Evolutionary conservation across 169 alveolate species (phyloP).

Genomic region (Eimeria sp.): DNA sequence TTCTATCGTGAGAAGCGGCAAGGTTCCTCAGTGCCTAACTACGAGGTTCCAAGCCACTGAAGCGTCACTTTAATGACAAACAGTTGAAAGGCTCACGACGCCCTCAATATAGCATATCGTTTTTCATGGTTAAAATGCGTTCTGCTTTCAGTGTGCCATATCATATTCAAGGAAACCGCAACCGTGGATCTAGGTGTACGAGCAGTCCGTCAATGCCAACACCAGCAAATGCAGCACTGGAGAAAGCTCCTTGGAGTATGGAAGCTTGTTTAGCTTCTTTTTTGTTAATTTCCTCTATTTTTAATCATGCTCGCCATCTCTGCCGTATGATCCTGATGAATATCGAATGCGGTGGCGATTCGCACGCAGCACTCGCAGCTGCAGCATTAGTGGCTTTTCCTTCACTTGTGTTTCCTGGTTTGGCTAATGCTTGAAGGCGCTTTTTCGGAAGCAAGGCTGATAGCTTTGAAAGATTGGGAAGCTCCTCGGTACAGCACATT

Average conservation of each 20-base stretch:
- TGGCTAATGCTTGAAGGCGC: not conserved
- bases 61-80: no score
- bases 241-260: not conserved
- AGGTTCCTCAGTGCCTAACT: not conserved
- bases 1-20: not conserved
- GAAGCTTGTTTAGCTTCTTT: not conserved
- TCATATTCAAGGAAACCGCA: not conserved
- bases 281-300: not conserved
- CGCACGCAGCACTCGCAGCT: not conserved
- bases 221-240: not conserved
- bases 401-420: not conserved
- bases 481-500: not conserved
- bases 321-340: not conserved
- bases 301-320: not conserved
- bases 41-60: not conserved
- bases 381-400: not conserved
- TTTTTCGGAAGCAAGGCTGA: conserved; percentile 8
- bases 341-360: not conserved
- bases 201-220: conserved; percentile 13
- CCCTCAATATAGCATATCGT: not conserved
- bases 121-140: not conserved
- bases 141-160: not conserved
- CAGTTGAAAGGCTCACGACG: no score
- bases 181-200: not conserved
- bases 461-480: not conserved